Evolutionary conservation across 2,329 filamentous ascomycete genomes (phyloP), one percentile per base, ranked within the genome.

Genomic region (Mycogone perniciosa): DNA sequence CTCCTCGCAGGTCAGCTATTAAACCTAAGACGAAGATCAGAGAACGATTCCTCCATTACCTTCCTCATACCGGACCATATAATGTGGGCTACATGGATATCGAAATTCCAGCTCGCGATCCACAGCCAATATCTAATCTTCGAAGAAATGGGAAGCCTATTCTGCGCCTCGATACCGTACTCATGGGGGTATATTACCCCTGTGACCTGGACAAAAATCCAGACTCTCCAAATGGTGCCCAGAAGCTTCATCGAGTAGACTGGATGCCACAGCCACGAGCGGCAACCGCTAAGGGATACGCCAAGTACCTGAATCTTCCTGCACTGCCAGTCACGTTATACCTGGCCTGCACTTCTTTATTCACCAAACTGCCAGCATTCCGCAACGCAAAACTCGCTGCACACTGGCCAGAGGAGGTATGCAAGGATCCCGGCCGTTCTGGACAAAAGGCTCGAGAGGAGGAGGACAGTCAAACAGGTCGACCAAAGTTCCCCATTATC

Each of bases 81-180:
- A 76, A 76, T 55, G 84, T 89, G 38, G 84, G 85, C 29, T 85
- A 81, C 9, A 74, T 86, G 62, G 83, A 87, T 57, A 71, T 84
- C 51, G 84, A 87, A 63, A 74, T 86, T 30, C 81, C 83, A 5
- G 76, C 74, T 11, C 62, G 68, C 9, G 52, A 67, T 1, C 70
- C 71, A 9, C 64, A 68, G 26, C 62, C 64, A 8, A 67, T 74
- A 48, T 75, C 68, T 10, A 60, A 63, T 54, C 68, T 73, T 52
- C 70, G 68, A 53, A 63, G 71, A 40, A 62, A 71, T 44, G 62
- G 65, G 35, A 65, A 64, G 44, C 67, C 67, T 27, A 67, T 72
- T 2, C 60, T 75, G 53, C 68, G 70, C 33, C 61, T 74, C 44
- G 71, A 74, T 50, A 85, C 82, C 0, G 79, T 85, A 7, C 70